Base-by-base conservation (phyloP, 2,329 filamentous ascomycete genomes). In the Corinectria fuckeliana region DNA sequence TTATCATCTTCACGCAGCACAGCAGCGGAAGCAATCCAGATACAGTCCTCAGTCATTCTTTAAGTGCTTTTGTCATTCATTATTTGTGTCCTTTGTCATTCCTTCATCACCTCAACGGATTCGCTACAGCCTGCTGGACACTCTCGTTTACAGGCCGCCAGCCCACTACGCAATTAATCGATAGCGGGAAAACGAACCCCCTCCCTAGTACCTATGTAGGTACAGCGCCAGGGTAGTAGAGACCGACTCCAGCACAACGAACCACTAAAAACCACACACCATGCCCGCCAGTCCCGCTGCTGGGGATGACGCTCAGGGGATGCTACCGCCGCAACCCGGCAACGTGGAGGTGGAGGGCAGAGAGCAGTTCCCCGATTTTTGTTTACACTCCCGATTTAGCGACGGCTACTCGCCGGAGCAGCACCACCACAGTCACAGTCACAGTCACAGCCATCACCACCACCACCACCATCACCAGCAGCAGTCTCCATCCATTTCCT, bases 291-390 rank as follows among this genome's bases (percentile, higher is more conserved):
- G 56, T 49, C 56, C 56, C 56, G 56, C 49, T 41, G 44, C 50
- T 62, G 60, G 63, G 50, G 59, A 59, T 62, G 66, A 28, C 41
- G 42, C 57, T 66, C 67, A 70, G 65, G 68, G 67, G 69, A 66
- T 61, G 64, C 61, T 61, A 48, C 64, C 62, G 55, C 67, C 64
- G 67, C 72, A 71, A 69, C 77, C 74, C 71, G 66, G 76, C 76
- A 79, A 78, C 76, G 65, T 64, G 59, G 67, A 68, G 57, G 65
- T 64, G 59, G 67, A 68, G 57, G 60, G 64, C 64, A 71, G 68
- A 58, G 72, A 77, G 67, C 70, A 72, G 69, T 77, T 77, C 74
- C 74, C 76, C 67, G 72, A 75, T 70, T 75, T 77, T 76, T 80
- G 78, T 80, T 80, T 80, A 80, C 76, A 75, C 51, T 45, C 49